phyloP scores from a whole-genome alignment of 768 basidiomycete species.

The Tubosaeta brunneosetosa region DNA sequence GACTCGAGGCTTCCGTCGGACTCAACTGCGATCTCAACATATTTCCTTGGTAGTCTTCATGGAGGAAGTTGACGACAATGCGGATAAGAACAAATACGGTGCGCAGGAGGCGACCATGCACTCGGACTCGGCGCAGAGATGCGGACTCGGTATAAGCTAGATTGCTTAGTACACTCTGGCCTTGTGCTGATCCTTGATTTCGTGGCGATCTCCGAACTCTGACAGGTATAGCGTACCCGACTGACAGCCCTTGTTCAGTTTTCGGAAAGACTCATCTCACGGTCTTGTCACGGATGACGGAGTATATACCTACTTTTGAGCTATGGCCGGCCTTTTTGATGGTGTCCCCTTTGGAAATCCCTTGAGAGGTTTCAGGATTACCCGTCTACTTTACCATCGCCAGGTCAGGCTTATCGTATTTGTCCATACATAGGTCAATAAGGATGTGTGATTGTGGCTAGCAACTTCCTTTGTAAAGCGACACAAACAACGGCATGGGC shows the following conservation, averaged over 20 bases:
- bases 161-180: background rate
- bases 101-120: too few species aligned
- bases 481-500: conserved; percentile 6
- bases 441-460: too few species aligned
- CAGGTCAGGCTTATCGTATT: too few species aligned
- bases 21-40: too few species aligned
- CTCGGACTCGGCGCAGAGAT: background rate
- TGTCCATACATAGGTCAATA: too few species aligned
- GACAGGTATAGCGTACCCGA: background rate
- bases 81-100: too few species aligned
- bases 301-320: too few species aligned
- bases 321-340: background rate
- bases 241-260: background rate
- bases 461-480: too few species aligned
- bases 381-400: too few species aligned
- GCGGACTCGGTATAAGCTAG: background rate
- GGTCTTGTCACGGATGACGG: background rate
- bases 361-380: background rate
- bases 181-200: background rate
- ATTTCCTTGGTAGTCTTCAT: too few species aligned
- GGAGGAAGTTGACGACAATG: too few species aligned
- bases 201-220: background rate
- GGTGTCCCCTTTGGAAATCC: background rate
- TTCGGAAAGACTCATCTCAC: background rate
- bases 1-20: too few species aligned